Conservation (phyloP, 192 early-diverging fungal species). For the Rhizoclosmatium globosum region DNA sequence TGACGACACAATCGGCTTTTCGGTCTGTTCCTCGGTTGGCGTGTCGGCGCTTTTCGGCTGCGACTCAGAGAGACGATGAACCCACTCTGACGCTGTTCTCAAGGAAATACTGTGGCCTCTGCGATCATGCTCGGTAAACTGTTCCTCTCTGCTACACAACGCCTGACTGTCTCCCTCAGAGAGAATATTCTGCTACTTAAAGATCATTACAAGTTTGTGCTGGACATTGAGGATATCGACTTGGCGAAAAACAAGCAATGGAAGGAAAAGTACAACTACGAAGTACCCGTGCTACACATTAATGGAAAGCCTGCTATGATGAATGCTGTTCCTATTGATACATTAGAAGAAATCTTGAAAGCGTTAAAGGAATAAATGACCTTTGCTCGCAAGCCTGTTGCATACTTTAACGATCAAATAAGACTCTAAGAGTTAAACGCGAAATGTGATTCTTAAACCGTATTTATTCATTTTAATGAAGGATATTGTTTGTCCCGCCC, state of each 20-base stretch:
- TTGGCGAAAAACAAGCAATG: constrained; percentile 43
- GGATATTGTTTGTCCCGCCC: too few species aligned
- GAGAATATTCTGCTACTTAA: constrained; percentile 16
- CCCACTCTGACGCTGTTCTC: constrained; percentile 43
- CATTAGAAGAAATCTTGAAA: not conserved
- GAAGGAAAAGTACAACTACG: constrained; percentile 52
- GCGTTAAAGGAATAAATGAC: constrained; percentile 12
- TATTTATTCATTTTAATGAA: too few species aligned
- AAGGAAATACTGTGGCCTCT: constrained; percentile 57
- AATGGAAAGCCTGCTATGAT: constrained; percentile 45
- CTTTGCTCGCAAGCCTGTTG: too few species aligned
- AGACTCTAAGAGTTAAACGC: not conserved
- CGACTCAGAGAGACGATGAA: not conserved
- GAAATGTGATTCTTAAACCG: too few species aligned
- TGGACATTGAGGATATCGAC: constrained; percentile 53
- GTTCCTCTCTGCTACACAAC: not conserved
- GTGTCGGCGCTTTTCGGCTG: too few species aligned
- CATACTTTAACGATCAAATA: not conserved
- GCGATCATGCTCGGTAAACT: constrained; percentile 50
- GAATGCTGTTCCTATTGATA: constrained; percentile 24
- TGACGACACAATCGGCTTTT: too few species aligned
- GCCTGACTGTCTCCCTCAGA: constrained; percentile 2
- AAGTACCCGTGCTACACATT: constrained; percentile 58
- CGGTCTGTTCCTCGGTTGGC: too few species aligned
- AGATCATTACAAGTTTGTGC: constrained; percentile 25